phyloP scores from a whole-genome alignment of 164 flowering plant species.

The Akebia trifoliata region DNA sequence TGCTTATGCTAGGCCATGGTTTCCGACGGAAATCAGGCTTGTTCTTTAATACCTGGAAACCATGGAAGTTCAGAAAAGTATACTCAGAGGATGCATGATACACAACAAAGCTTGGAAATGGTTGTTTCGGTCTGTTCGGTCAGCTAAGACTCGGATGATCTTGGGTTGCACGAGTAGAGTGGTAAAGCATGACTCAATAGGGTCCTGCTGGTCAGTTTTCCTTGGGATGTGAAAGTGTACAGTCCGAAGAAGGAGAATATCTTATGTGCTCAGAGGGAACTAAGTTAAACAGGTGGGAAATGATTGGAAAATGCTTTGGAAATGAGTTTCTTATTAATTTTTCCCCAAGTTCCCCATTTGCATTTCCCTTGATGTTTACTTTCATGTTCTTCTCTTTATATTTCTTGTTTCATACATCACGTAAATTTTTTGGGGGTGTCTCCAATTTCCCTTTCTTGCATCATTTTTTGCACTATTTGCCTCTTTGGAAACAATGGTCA shows the following conservation, averaged over 20 bases:
- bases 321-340: background rate
- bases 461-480: background rate
- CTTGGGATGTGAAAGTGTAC: too few species aligned
- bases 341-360: background rate
- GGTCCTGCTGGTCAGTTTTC: too few species aligned
- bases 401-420: too few species aligned
- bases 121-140: too few species aligned
- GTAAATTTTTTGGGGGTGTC: too few species aligned
- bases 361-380: background rate
- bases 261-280: too few species aligned
- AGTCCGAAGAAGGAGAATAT: too few species aligned
- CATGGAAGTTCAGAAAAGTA: constrained; percentile 1
- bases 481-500: background rate
- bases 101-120: background rate
- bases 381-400: background rate
- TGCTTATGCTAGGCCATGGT: constrained; percentile 95
- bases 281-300: background rate
- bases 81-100: background rate
- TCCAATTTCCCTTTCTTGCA: background rate
- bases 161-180: too few species aligned
- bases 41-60: constrained; percentile 74
- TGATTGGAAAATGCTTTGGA: background rate
- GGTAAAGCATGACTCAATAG: too few species aligned
- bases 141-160: too few species aligned
- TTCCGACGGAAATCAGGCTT: constrained; percentile 94